Conservation (phyloP, 1,139 yeast species). For the Scheffersomyces parashehatae region DNA sequence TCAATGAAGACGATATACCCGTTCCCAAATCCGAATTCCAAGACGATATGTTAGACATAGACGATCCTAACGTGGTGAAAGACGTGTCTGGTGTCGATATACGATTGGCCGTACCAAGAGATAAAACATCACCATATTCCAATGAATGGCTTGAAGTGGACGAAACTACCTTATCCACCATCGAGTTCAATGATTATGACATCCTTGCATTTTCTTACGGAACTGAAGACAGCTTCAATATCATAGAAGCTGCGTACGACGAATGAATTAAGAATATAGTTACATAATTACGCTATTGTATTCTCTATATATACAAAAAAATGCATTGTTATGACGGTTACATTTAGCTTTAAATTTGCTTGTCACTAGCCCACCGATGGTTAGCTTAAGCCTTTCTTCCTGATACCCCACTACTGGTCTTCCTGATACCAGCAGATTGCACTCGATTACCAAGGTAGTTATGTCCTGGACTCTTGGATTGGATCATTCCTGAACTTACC, state of each 20-base stretch:
- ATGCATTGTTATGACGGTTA: too few species aligned
- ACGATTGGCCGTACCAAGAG: conserved; percentile 44
- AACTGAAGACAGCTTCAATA: conserved; percentile 36
- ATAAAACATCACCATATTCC: conserved; percentile 37
- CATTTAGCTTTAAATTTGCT: too few species aligned
- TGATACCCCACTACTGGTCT: conserved; percentile 31
- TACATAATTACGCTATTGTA: too few species aligned
- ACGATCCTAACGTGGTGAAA: conserved; percentile 6
- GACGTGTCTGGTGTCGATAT: conserved; percentile 21
- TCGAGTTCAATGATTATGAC: conserved; percentile 39
- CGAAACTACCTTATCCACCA: conserved; percentile 22
- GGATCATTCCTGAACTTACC: conserved; percentile 26
- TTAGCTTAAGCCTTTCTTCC: not conserved
- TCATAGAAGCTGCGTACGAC: conserved; percentile 45
- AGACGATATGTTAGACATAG: conserved; percentile 17
- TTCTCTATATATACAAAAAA: too few species aligned
- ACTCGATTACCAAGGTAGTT: conserved; percentile 19
- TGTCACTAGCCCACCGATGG: too few species aligned
- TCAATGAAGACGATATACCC: conserved; percentile 20
- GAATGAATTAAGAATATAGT: conserved; percentile 14
- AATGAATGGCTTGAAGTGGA: conserved; percentile 43
- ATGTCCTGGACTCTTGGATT: conserved; percentile 14
- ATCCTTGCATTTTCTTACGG: conserved; percentile 41
- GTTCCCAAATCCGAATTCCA: conserved; percentile 34
- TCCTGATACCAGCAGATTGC: conserved; percentile 41